Percentiles rank a stretch among this genome's conserved stretches.
Conservation (phyloP, 495 filamentous ascomycete species). For the Aspergillus biplanus region DNA sequence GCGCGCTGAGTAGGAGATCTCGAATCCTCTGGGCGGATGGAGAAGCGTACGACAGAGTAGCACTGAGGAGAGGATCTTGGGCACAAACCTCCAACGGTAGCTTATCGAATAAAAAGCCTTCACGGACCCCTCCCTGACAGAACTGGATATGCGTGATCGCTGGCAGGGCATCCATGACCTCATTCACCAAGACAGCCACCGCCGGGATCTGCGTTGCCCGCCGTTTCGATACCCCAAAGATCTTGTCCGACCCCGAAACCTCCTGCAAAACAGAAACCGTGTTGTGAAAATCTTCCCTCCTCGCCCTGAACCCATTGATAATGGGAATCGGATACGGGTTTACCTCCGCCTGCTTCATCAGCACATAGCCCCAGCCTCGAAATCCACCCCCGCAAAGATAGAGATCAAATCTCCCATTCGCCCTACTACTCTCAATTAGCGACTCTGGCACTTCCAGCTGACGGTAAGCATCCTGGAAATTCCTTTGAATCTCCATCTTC, state of each 20-base stretch:
- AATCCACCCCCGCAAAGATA: conserved; percentile 87
- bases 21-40: conserved; percentile 37
- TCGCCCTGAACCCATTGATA: conserved; percentile 75
- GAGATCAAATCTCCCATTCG: conserved; percentile 61
- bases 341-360: conserved; percentile 67
- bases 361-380: conserved; percentile 81
- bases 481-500: conserved; percentile 56
- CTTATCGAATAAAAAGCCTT: conserved; percentile 73
- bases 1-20: conserved; percentile 44
- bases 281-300: conserved; percentile 60
- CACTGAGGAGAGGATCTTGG: conserved; percentile 66
- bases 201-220: conserved; percentile 79
- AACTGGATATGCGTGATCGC: conserved; percentile 72
- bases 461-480: conserved; percentile 62
- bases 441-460: conserved; percentile 56
- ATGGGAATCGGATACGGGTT: conserved; percentile 80
- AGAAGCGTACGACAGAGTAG: conserved; percentile 54
- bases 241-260: conserved; percentile 42
- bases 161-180: conserved; percentile 68
- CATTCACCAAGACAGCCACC: conserved; percentile 73
- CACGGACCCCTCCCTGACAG: conserved; percentile 81
- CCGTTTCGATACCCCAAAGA: conserved; percentile 81
- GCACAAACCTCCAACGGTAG: conserved; percentile 59
- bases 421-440: conserved; percentile 42
- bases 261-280: conserved; percentile 57